phyloP scores from a whole-genome alignment of 306 rosid species.

The Dalbergia cultrata region DNA sequence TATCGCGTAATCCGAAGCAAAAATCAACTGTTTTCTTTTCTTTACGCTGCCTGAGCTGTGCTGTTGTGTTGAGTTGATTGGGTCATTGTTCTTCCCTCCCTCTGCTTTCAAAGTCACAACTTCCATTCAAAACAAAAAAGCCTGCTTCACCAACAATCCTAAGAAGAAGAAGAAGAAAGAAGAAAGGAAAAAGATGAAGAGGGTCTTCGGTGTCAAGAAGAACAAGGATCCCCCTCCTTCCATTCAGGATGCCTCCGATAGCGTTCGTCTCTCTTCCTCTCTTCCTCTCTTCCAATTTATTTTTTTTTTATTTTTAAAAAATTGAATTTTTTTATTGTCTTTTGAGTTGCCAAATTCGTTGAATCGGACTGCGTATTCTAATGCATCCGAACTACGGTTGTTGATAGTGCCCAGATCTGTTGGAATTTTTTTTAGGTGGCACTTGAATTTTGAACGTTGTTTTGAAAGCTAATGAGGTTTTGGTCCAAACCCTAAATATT shows the following conservation, averaged over 20 bases:
- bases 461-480: constrained; percentile 1
- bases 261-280: constrained; percentile 53
- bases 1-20: neutral
- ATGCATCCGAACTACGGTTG: neutral
- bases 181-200: constrained; percentile 63
- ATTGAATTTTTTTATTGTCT: neutral
- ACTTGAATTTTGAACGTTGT: neutral
- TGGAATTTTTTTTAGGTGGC: neutral
- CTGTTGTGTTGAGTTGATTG: neutral
- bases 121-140: neutral
- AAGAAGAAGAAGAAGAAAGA: constrained; percentile 11
- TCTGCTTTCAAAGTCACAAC: neutral
- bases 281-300: neutral
- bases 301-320: neutral
- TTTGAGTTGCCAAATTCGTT: neutral
- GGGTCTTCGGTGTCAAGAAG: constrained; percentile 87
- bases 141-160: neutral
- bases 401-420: constrained; percentile 25
- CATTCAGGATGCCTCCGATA: constrained; percentile 80
- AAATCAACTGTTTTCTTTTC: neutral
- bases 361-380: neutral
- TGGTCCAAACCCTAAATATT: neutral
- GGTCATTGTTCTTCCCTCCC: neutral
- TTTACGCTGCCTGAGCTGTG: neutral
- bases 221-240: constrained; percentile 95